These are phyloP conservation scores for Syzygium syzygioides DNA, from an alignment of 441 rosid genomes.

Conservation along the genomic window DNA sequence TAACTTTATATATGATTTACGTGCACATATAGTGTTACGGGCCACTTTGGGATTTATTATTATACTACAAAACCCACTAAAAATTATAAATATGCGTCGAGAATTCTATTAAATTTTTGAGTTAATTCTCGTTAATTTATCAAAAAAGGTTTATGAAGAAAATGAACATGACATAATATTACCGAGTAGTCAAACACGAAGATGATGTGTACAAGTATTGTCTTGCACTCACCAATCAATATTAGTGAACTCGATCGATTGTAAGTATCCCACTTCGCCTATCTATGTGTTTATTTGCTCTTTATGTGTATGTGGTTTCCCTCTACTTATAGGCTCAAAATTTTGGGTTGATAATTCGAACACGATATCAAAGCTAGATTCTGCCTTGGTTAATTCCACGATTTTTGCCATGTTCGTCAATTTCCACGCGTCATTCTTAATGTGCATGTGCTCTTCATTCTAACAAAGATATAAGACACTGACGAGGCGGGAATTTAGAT, in stretches of 20 bases:
- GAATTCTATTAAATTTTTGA: not conserved
- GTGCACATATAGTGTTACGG: not conserved
- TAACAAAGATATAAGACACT: not conserved
- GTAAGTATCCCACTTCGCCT: rapidly evolving
- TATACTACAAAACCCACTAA: not conserved
- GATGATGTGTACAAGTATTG: not conserved
- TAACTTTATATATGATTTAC: not conserved
- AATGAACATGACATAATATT: not conserved
- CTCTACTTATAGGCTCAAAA: not conserved
- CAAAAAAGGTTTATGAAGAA: not conserved
- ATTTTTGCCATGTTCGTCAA: not conserved
- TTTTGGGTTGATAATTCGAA: not conserved
- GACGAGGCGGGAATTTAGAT: not conserved
- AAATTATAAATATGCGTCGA: not conserved
- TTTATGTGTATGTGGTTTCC: not conserved
- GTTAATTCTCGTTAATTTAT: not conserved
- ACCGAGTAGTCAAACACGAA: not conserved
- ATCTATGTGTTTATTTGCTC: too few relatives aligned
- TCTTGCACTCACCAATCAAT: not conserved
- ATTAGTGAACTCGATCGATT: not conserved
- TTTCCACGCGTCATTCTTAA: not conserved
- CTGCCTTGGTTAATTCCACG: not conserved
- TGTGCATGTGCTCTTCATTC: not conserved
- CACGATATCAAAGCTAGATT: not conserved
- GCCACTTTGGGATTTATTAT: not conserved